Conservation (phyloP, 2,329 filamentous ascomycete species). For the Coniosporium tulheliwenetii region DNA sequence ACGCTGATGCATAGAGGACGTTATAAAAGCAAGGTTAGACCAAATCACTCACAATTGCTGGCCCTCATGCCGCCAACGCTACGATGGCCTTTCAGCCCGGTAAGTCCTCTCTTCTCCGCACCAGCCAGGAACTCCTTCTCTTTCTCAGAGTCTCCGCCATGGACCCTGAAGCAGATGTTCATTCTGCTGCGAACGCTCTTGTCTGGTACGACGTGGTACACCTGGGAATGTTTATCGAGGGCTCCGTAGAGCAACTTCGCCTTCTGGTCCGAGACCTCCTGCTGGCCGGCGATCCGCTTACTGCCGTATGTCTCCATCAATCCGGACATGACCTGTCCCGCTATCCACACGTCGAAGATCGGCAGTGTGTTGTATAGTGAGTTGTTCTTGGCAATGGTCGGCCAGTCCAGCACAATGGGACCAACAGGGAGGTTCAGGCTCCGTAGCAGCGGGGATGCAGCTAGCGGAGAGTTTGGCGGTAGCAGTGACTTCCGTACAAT, state of each 20-base stretch:
- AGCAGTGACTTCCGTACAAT: constrained; percentile 72
- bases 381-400: constrained; percentile 80
- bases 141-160: constrained; percentile 46
- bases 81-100: constrained; percentile 78
- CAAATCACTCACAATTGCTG: constrained; percentile 46
- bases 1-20: neutral
- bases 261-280: constrained; percentile 59
- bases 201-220: constrained; percentile 68
- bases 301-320: constrained; percentile 50
- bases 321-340: constrained; percentile 72
- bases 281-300: constrained; percentile 58
- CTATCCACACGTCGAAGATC: constrained; percentile 87
- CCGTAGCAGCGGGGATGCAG: constrained; percentile 53
- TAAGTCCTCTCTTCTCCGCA: constrained; percentile 50
- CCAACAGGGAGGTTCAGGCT: constrained; percentile 61
- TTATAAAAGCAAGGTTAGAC: constrained; percentile 4
- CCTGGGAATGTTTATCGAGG: constrained; percentile 54
- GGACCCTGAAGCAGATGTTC: constrained; percentile 87
- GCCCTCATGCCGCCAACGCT: constrained; percentile 74
- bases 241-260: constrained; percentile 59
- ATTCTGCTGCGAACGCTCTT: constrained; percentile 67
- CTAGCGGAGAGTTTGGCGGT: constrained; percentile 48
- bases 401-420: constrained; percentile 68
- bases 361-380: constrained; percentile 91
- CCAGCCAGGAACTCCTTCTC: constrained; percentile 72